These are phyloP conservation scores for Xanthoconium separans DNA, from an alignment of 1,284 basidiomycete species.

Conservation along the genomic window DNA sequence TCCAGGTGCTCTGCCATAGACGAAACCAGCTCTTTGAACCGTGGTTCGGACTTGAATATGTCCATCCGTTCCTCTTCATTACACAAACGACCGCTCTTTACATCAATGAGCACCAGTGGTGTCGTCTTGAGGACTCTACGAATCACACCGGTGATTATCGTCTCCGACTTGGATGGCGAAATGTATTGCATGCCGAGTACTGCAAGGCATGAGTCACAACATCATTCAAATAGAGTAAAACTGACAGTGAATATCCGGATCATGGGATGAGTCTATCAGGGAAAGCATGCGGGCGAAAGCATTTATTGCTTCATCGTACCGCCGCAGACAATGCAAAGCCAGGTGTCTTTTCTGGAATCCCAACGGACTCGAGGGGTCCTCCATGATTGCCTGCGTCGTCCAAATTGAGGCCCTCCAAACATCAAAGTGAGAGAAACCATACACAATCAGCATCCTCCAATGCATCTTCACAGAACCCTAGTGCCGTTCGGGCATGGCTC, in stretches of 20 bases:
- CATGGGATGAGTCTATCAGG: not conserved
- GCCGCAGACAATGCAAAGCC: not conserved
- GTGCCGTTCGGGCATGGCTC: not conserved
- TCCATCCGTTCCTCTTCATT: not conserved
- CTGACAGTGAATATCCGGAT: not conserved
- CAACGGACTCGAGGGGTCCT: not conserved
- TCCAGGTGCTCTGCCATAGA: not conserved
- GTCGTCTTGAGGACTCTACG: not conserved
- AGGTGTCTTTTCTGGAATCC: constrained; percentile 6
- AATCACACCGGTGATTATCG: not conserved
- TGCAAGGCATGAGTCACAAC: not conserved
- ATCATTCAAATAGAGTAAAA: not conserved
- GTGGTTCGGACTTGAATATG: constrained; percentile 6
- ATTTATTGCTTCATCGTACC: constrained; percentile 3
- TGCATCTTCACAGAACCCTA: not conserved
- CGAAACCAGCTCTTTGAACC: constrained; percentile 1
- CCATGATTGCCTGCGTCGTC: not conserved
- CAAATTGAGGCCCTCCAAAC: not conserved
- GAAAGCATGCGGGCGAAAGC: not conserved
- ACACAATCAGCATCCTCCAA: not conserved
- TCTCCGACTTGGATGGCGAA: not conserved
- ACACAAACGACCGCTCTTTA: too few species aligned
- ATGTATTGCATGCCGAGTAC: not conserved
- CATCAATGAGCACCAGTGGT: too few species aligned
- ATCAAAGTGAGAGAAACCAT: too few species aligned